phyloP scores from a whole-genome alignment of 2,329 filamentous ascomycete genomes.

The Phyllosticta paracitricarpa region DNA sequence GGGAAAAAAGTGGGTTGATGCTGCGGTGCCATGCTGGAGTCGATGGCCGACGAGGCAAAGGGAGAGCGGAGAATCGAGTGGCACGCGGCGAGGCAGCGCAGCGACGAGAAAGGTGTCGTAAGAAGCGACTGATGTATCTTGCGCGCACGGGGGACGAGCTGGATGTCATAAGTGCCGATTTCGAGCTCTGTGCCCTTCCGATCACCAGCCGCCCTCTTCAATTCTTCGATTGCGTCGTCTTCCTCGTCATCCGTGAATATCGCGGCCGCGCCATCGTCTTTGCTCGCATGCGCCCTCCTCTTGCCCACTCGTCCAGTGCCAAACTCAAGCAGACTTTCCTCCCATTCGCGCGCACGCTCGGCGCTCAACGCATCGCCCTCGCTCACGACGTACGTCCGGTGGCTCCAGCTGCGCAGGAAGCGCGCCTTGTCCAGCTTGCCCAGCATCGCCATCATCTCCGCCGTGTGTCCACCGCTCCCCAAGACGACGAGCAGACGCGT shows the following conservation, averaged over 20 bases:
- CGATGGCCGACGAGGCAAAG: conserved; percentile 14
- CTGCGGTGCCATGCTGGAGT: conserved; percentile 27
- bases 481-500: conserved; percentile 70
- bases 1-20: conserved; percentile 32
- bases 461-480: conserved; percentile 87
- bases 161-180: conserved; percentile 48
- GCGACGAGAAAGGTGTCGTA: conserved; percentile 59
- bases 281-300: neutral
- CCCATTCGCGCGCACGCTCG: conserved; percentile 53
- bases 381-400: conserved; percentile 72
- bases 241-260: neutral
- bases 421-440: conserved; percentile 39
- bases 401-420: conserved; percentile 36
- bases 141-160: conserved; percentile 64
- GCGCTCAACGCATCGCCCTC: conserved; percentile 66
- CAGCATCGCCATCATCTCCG: conserved; percentile 87
- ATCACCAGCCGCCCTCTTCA: conserved; percentile 12
- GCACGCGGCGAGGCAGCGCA: conserved; percentile 46
- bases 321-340: conserved; percentile 32
- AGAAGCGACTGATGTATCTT: conserved; percentile 70
- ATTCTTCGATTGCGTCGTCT: conserved; percentile 20
- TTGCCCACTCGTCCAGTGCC: neutral
- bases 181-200: neutral
- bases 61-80: conserved; percentile 19
- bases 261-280: neutral